Percentiles rank a stretch among this genome's conserved stretches.
Evolutionary conservation across 495 filamentous ascomycete species (phyloP).

Genomic region (Bacidia rubella): DNA sequence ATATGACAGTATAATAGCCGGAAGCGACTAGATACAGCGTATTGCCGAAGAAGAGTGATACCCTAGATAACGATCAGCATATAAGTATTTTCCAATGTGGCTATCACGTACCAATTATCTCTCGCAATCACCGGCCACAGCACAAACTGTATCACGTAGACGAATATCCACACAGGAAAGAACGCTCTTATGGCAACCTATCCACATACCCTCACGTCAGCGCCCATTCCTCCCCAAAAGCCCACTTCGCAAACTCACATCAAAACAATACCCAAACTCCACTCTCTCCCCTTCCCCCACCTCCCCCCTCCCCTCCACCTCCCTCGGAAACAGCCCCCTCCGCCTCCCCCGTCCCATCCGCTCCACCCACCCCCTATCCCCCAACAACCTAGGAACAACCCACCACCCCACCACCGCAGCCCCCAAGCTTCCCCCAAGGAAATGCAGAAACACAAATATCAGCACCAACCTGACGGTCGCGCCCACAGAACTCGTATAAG

Average conservation of each 20-base stretch:
- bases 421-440: conserved; percentile 46
- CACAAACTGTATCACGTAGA: conserved; percentile 62
- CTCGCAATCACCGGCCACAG: conserved; percentile 47
- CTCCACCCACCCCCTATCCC: conserved; percentile 24
- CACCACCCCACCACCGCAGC: conserved; percentile 52
- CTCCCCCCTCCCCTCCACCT: conserved; percentile 40
- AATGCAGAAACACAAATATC: conserved; percentile 55
- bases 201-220: background rate
- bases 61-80: conserved; percentile 19
- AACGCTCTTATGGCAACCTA: conserved; percentile 61
- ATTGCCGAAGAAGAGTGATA: conserved; percentile 57
- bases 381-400: conserved; percentile 48
- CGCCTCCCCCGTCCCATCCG: conserved; percentile 22
- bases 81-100: background rate
- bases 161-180: conserved; percentile 59
- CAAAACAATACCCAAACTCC: conserved; percentile 72
- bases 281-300: conserved; percentile 39
- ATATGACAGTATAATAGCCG: conserved; percentile 58
- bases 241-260: conserved; percentile 33
- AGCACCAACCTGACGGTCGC: conserved; percentile 46
- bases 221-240: background rate
- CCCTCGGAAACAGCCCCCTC: conserved; percentile 43
- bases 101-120: conserved; percentile 32
- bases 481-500: conserved; percentile 45
- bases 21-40: conserved; percentile 58